Percentiles rank a stretch among this genome's conserved stretches.
Evolutionary conservation across 2,329 filamentous ascomycete genomes (phyloP).

Genomic region (Paecilomyces sp.): DNA sequence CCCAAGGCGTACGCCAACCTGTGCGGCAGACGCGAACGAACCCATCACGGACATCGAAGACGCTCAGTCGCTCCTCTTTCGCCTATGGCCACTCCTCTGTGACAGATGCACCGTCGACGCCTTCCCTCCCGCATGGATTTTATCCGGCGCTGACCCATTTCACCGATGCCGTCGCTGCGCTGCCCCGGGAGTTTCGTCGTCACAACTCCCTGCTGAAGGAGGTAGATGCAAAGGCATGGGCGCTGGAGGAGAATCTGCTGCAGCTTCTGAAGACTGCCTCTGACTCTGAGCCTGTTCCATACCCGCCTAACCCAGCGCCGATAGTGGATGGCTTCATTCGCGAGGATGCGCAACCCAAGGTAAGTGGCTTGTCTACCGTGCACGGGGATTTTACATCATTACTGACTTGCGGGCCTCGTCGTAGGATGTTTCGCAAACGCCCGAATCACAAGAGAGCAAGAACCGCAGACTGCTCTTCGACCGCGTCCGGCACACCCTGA

Average conservation of each 20-base stretch:
- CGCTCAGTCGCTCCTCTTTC: conserved; percentile 32
- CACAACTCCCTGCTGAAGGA: conserved; percentile 96
- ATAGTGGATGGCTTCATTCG: conserved; percentile 26
- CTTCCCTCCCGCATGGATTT: conserved; percentile 42
- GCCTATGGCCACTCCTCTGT: conserved; percentile 28
- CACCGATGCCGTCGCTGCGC: conserved; percentile 81
- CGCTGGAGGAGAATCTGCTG: conserved; percentile 74
- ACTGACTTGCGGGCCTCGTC: conserved; percentile 2
- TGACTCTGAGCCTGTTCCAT: conserved; percentile 25
- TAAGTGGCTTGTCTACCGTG: conserved; percentile 12
- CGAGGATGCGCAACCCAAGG: conserved; percentile 24
- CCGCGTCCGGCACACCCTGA: conserved; percentile 68
- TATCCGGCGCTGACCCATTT: conserved; percentile 67
- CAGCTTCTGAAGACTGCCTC: conserved; percentile 53
- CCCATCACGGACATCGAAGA: conserved; percentile 42
- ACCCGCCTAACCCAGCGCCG: conserved; percentile 26
- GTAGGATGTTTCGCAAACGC: conserved; percentile 20
- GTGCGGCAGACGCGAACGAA: conserved; percentile 43
- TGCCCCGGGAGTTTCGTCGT: conserved; percentile 89
- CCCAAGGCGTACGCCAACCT: conserved; percentile 26
- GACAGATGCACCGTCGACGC: conserved; percentile 17
- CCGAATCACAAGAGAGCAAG: conserved; percentile 29
- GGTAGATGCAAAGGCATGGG: conserved; percentile 93
- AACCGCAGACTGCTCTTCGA: conserved; percentile 63
- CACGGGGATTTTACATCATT: neutral